Conservation (phyloP, 1,284 basidiomycete genomes). For the Anthracocystis setariae region DNA sequence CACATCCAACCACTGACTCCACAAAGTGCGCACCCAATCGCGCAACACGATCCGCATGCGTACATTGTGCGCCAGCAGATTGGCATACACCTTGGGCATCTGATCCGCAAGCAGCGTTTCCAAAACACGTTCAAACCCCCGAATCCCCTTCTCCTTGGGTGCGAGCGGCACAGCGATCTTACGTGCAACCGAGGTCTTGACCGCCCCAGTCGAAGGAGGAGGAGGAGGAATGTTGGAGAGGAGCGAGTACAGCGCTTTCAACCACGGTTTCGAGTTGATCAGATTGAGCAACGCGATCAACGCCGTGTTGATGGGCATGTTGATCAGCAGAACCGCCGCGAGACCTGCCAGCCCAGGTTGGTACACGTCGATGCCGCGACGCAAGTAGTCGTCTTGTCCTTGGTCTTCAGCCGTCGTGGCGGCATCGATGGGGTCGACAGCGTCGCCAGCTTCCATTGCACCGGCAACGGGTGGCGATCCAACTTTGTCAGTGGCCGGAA, state of each 20-base stretch:
- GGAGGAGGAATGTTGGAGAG: slow-evolving; percentile 14
- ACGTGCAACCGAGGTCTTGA: slow-evolving; percentile 1
- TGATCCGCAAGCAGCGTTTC: slow-evolving; percentile 89
- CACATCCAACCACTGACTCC: slow-evolving; percentile 55
- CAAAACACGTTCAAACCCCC: slow-evolving; percentile 76
- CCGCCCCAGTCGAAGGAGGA: not conserved
- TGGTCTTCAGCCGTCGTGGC: not conserved
- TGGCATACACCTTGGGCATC: slow-evolving; percentile 83
- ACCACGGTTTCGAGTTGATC: slow-evolving; percentile 55
- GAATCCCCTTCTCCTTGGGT: slow-evolving; percentile 40
- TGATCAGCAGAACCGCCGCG: slow-evolving; percentile 88
- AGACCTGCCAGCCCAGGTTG: slow-evolving; percentile 70
- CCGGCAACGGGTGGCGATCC: slow-evolving; percentile 7
- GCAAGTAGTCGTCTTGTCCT: slow-evolving; percentile 22
- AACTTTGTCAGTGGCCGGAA: slow-evolving; percentile 6
- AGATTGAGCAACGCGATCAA: slow-evolving; percentile 90
- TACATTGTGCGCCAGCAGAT: slow-evolving; percentile 54
- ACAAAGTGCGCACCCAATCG: slow-evolving; percentile 55
- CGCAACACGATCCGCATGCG: slow-evolving; percentile 46
- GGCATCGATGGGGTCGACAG: too few species aligned
- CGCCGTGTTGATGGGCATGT: slow-evolving; percentile 78
- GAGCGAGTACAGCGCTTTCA: slow-evolving; percentile 58
- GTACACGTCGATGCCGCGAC: slow-evolving; percentile 53
- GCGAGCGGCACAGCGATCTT: slow-evolving; percentile 4
- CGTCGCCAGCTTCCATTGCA: not conserved